Conservation (phyloP, 1,284 basidiomycete genomes). For the Volvariella volvacea region DNA sequence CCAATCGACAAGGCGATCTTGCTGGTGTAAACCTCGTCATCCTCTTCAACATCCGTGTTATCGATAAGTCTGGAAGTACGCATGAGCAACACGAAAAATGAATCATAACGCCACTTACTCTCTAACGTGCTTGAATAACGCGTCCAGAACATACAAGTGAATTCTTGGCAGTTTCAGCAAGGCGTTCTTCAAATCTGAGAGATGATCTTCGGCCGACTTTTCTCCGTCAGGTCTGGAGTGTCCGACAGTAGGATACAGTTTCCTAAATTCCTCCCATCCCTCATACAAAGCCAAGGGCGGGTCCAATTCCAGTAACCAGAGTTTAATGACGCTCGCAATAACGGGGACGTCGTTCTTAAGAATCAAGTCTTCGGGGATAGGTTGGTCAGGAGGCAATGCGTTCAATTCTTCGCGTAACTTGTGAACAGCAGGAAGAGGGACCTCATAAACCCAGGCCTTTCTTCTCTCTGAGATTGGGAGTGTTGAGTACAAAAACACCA, state of each 20-base stretch:
- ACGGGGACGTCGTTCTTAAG: constrained; percentile 80
- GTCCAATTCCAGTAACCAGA: constrained; percentile 84
- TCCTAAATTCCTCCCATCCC: constrained; percentile 85
- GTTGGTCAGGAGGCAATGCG: constrained; percentile 55
- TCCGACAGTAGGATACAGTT: constrained; percentile 74
- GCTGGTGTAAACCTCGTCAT: constrained; percentile 71
- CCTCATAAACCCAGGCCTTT: constrained; percentile 90
- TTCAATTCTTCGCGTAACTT: constrained; percentile 81
- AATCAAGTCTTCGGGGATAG: constrained; percentile 61
- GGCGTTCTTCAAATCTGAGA: constrained; percentile 63
- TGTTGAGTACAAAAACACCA: constrained; percentile 8
- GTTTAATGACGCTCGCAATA: constrained; percentile 76
- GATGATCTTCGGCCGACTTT: constrained; percentile 45
- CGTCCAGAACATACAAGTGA: constrained; percentile 80
- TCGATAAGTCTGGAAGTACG: constrained; percentile 53
- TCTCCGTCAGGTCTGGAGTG: constrained; percentile 48
- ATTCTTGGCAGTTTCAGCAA: constrained; percentile 73
- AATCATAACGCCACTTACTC: constrained; percentile 38
- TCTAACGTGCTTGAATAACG: constrained; percentile 73
- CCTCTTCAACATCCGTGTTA: constrained; percentile 62
- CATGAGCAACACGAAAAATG: not conserved
- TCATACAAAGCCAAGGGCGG: constrained; percentile 81
- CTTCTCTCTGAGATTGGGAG: constrained; percentile 60
- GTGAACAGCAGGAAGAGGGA: constrained; percentile 77
- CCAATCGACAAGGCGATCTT: constrained; percentile 87